Base-by-base conservation (phyloP, 129 eudicot genomes). In the Flaveria brownii region DNA sequence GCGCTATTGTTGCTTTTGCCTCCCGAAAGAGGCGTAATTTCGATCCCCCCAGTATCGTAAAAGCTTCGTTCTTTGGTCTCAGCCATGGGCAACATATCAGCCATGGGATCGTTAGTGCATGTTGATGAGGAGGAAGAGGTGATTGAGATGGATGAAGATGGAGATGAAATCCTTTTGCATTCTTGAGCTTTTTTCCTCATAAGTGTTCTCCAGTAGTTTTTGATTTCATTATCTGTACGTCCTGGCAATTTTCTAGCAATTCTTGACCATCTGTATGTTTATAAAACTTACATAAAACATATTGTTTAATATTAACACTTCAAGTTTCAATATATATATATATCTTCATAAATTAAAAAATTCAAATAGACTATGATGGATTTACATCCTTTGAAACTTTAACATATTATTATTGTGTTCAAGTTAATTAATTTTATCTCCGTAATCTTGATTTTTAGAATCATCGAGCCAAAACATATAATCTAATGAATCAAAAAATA, bases 121-220 rank as follows among this genome's bases (percentile, higher is more conserved):
- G 66, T 28, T 70, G 87, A 80, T 17, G 89, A 84, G 1, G 89
- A 81, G 16, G 86, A 80, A 15, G 82, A 71, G n/a, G 81, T 72
- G 46, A 84, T 85, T 41, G 96, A 84, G 41, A 78, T 80, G 8
- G 82, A 72, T 23, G 83, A 68, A 43, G 84, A 67, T 18, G 80
- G 76, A 56, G 80, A 80, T 20, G 47, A 45, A 9, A n/a, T 42
- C 77, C 78, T 85, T 82, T 85, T 88, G 83, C 60, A 70, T 36
- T 86, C 91, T 74, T 88, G 96, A 41, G 96, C 90, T 77, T 86
- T 72, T 72, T 92, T 92, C 76, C 98, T 83, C 96, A 86, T 92
- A 51, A 84, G 96, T 17, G 96, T 92, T 54, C 98, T 83, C 96
- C 98, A 92, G 7, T 92, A 92, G 76, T 92, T 92, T 72, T 92